Evolutionary conservation across 495 filamentous ascomycete species (phyloP).

Genomic region (Haplographium delicatum): DNA sequence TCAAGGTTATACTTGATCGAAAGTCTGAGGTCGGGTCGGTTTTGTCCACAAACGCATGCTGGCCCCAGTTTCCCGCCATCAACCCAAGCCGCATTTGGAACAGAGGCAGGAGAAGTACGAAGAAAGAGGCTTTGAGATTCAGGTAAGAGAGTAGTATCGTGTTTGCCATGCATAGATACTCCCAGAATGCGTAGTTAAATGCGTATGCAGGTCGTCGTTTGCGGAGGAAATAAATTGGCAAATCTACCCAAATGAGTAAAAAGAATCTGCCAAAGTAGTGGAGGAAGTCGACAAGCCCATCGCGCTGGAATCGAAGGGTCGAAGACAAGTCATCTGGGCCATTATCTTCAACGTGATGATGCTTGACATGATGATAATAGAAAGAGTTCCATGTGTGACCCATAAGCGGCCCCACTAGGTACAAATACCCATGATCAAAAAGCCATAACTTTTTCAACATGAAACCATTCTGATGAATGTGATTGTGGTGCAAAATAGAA

Average conservation of each 20-base stretch:
- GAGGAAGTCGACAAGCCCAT: conserved; percentile 55
- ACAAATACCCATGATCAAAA: conserved; percentile 63
- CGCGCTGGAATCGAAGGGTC: conserved; percentile 71
- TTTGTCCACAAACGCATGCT: conserved; percentile 69
- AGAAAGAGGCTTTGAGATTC: conserved; percentile 49
- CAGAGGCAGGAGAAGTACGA: conserved; percentile 57
- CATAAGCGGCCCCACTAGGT: conserved; percentile 67
- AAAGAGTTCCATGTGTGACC: conserved; percentile 83
- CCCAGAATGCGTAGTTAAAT: conserved; percentile 49
- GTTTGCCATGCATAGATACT: conserved; percentile 45
- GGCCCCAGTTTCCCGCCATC: conserved; percentile 74
- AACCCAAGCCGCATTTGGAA: conserved; percentile 54
- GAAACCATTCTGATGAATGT: conserved; percentile 73
- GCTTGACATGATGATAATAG: conserved; percentile 80
- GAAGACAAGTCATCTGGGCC: conserved; percentile 70
- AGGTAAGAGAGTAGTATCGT: conserved; percentile 43
- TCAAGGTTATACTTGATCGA: conserved; percentile 64
- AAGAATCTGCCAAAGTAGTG: conserved; percentile 69
- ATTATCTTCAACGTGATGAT: conserved; percentile 79
- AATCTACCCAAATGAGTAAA: conserved; percentile 65
- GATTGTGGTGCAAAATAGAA: conserved; percentile 77
- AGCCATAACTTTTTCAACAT: conserved; percentile 40
- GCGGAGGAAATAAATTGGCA: conserved; percentile 65
- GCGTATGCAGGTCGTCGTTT: conserved; percentile 48
- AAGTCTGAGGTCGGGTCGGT: conserved; percentile 64